Base-by-base conservation (phyloP, 176 grass and related monocot genomes). In the Neostapfia colusana region DNA sequence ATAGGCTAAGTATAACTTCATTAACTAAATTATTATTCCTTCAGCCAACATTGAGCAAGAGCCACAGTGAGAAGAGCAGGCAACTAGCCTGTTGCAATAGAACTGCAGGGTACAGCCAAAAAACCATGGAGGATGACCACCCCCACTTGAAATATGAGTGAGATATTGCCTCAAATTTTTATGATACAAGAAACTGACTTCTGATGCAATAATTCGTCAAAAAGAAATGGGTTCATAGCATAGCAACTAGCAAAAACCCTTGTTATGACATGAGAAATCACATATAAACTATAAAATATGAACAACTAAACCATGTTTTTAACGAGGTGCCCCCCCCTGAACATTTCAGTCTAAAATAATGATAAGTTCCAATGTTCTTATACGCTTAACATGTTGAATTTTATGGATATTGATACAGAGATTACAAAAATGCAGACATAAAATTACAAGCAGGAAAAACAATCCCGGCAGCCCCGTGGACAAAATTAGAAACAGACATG, bases 1-100 rank as follows among this genome's bases (percentile, higher is more conserved):
- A n/a, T n/a, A n/a, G n/a, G n/a, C n/a, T n/a, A n/a, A n/a, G 35
- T 40, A 51, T 13, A 63, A 20, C 14, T 40, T 39, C 45, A 26
- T 40, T 31, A 48, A 59, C 53, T 70, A 1, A 69, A 70, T 40
- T 70, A 28, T 25, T 81, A 18, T 81, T 26, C 51, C 5, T 68
- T 60, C 1, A 34, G 54, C 45, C 40, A 38, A 76, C 9, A 17
- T 20, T 69, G 4, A 69, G 14, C 2, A 0, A 66, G 56, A 48
- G 58, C 10, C 58, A 49, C 56, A 1, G 13, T 58, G 37, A 75
- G 20, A 67, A 66, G 15, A 67, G 41, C 31, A 69, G 6, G 28
- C 11, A 48, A 23, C 48, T 27, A 26, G 34, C 25, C 13, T 24
- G n/a, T 68, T 83, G 42, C 20, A 60, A 63, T 27, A 62, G 2